These are phyloP conservation scores for Rhizomucor pusillus DNA, from an alignment of 371 early-diverging fungal species.

Conservation along the genomic window DNA sequence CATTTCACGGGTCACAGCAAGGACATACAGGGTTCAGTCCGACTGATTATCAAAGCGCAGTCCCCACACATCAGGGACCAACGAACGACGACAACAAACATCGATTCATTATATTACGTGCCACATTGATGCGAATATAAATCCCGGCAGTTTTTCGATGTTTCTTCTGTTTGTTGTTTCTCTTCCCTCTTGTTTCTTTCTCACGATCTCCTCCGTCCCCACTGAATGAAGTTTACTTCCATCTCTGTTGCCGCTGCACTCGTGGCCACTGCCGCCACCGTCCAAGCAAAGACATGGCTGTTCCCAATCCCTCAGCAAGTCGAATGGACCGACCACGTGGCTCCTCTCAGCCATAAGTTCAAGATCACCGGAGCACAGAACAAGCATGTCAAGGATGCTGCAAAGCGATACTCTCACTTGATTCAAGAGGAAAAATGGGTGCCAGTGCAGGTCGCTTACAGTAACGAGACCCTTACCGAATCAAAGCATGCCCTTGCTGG, in stretches of 20 bases:
- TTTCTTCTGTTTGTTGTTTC: background rate
- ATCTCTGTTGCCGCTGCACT: conserved; percentile 21
- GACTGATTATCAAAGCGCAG: conserved; percentile 5
- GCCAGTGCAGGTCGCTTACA: conserved; percentile 28
- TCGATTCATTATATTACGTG: too few species aligned
- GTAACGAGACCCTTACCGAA: conserved; percentile 2
- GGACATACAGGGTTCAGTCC: conserved; percentile 2
- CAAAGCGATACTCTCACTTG: conserved; percentile 29
- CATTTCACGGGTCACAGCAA: background rate
- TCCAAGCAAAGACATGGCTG: conserved; percentile 34
- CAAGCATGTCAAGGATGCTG: conserved; percentile 30
- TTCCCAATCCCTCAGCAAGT: conserved; percentile 45
- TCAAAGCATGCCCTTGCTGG: conserved; percentile 10
- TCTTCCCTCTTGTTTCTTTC: background rate
- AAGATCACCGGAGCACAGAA: conserved; percentile 21
- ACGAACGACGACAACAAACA: too few species aligned
- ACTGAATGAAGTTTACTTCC: conserved; percentile 29
- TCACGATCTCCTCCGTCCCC: background rate
- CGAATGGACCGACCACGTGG: conserved; percentile 32
- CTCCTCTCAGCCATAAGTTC: conserved; percentile 19
- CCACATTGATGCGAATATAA: too few species aligned
- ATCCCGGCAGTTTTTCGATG: background rate
- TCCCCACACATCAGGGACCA: too few species aligned
- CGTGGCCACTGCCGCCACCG: conserved; percentile 14
- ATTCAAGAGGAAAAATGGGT: conserved; percentile 41